Evolutionary conservation across 352 stramenopile species (phyloP).

Genomic region (Pythium volutum): DNA sequence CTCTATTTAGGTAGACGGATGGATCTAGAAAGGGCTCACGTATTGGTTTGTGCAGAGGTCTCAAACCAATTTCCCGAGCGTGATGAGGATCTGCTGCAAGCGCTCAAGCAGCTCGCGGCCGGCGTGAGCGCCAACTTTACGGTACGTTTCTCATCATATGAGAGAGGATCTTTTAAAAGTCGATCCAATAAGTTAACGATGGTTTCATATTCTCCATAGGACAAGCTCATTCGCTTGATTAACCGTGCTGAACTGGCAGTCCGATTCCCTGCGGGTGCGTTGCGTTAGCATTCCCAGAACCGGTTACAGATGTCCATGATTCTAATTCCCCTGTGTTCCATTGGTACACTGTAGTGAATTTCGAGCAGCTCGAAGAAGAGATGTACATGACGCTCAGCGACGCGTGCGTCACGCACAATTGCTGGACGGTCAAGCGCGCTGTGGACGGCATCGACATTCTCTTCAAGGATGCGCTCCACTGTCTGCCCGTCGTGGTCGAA

Average conservation of each 20-base stretch:
- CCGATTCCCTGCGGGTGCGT: conserved; percentile 63
- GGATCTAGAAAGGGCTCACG: not conserved
- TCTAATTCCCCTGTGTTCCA: too few relatives aligned
- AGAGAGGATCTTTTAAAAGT: too few relatives aligned
- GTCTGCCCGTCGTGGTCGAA: conserved; percentile 62
- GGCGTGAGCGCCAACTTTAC: conserved; percentile 77
- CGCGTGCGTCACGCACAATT: conserved; percentile 62
- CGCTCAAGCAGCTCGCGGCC: conserved; percentile 63
- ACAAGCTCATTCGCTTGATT: conserved; percentile 80
- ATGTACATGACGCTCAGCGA: conserved; percentile 66
- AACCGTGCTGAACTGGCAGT: conserved; percentile 82
- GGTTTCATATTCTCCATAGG: conserved; percentile 28
- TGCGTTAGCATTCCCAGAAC: not conserved
- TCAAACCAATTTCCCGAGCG: conserved; percentile 83
- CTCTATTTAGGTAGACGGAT: not conserved
- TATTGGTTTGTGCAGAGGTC: conserved; percentile 38
- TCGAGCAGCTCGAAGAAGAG: conserved; percentile 82
- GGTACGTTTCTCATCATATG: conserved; percentile 25
- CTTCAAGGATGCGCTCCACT: conserved; percentile 78
- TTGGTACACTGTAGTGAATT: conserved; percentile 77
- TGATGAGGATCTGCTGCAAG: conserved; percentile 72
- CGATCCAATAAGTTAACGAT: not conserved
- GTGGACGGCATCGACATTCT: conserved; percentile 76
- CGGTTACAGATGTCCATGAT: not conserved
- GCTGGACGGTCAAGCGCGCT: conserved; percentile 64